Base-by-base conservation (phyloP, 2,329 filamentous ascomycete species). In the Fusarium equiseti region DNA sequence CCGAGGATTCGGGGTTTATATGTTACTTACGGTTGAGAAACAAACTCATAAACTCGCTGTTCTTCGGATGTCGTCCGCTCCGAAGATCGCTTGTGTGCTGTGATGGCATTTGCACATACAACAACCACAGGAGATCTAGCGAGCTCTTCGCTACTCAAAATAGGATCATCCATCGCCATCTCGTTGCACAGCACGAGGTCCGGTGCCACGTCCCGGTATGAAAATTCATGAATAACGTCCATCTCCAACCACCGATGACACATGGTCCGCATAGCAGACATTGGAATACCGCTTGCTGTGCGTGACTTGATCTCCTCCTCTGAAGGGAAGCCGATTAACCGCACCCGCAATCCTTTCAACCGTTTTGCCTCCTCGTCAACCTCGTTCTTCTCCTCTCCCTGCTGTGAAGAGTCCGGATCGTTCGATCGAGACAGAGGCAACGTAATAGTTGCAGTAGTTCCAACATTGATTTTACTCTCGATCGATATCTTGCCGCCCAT, bases 401-500 rank as follows among this genome's bases (percentile, higher is more conserved):
- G 43, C n/a, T 20, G 62, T 20, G 15, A 29, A 24, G 12, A 4
- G 15, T 43, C 29, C 3, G 51, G 35, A 7, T 48, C 38, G 11
- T 32, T 26, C 6, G 63, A 57, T 18, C 56, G 60, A 13, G 65
- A 55, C 1, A 82, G 59, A 5, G 79, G 80, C 2, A 82, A 52
- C 2, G 66, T 75, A 6, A 82, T 78, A 4, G 71, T 75, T 26
- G 79, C 77, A 7, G 71, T 79, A 11, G 82, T 83, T 3, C 82
- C 82, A 8, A 75, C 59, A 12, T 78, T 78, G 3, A 79, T 43
- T 16, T 77, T 72, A 48, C 80, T 90, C 66, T 83, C 82, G 16
- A 92, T 83, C 15, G 85, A 81, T 58, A 93, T 87, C 8, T 81
- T 83, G 0, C 90, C 90, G 27, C 85, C 83, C 3, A 92, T 80